Percentiles rank a stretch among this genome's conserved stretches.
Evolutionary conservation across 768 basidiomycete genomes (phyloP).

Genomic region (Podaxis sp.): DNA sequence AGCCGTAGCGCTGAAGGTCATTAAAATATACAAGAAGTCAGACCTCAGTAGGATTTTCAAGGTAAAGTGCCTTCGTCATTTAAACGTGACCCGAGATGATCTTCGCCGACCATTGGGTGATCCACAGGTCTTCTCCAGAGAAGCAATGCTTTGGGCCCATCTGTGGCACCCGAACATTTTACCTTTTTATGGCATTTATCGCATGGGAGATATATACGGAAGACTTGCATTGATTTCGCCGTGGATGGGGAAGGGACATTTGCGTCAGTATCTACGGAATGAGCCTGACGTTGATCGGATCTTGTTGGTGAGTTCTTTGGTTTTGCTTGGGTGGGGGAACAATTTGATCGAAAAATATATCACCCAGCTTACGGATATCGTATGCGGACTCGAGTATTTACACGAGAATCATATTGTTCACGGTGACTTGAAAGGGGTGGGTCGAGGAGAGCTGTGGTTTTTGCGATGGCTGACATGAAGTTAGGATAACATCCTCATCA

Average conservation of each 20-base stretch:
- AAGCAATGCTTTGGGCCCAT: constrained; percentile 20
- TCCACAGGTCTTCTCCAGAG: constrained; percentile 15
- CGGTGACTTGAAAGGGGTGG: constrained; percentile 25
- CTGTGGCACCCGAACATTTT: constrained; percentile 16
- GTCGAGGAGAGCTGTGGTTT: background rate
- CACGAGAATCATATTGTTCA: constrained; percentile 20
- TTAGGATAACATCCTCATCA: constrained; percentile 23
- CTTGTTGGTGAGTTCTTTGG: constrained; percentile 5
- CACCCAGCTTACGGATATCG: constrained; percentile 16
- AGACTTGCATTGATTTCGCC: constrained; percentile 18
- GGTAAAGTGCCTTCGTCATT: background rate
- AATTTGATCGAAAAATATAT: background rate
- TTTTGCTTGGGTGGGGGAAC: background rate
- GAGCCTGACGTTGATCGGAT: constrained; percentile 6
- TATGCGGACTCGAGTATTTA: constrained; percentile 20
- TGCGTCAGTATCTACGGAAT: constrained; percentile 9
- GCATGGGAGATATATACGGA: constrained; percentile 3
- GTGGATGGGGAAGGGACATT: constrained; percentile 20
- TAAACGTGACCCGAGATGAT: background rate
- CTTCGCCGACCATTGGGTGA: too few species aligned
- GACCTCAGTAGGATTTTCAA: constrained; percentile 6
- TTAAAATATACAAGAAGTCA: constrained; percentile 6
- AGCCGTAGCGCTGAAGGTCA: constrained; percentile 9
- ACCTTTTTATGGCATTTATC: constrained; percentile 20
- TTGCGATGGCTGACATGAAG: background rate